Evolutionary conservation across 208 protist species (phyloP).

Genomic region (Naegleria lovaniensis): DNA sequence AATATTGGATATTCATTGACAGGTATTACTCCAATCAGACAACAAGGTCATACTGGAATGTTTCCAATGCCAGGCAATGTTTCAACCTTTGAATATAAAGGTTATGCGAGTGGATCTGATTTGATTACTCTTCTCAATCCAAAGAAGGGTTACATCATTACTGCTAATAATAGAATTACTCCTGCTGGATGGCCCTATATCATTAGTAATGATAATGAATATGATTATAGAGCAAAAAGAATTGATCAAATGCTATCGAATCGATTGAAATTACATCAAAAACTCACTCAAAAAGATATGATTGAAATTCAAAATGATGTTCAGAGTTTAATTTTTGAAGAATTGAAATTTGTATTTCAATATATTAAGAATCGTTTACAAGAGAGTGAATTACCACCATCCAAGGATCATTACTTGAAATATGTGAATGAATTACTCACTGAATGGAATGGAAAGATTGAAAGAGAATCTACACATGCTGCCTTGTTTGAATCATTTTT

Average conservation of each 20-base stretch:
- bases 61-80: not conserved
- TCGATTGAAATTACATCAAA: too few relatives aligned
- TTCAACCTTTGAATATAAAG: not conserved
- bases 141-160: not conserved
- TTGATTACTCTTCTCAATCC: not conserved
- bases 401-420: not conserved
- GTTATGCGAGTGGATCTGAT: not conserved
- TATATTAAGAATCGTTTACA: not conserved
- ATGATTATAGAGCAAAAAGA: not conserved
- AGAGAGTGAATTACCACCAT: not conserved
- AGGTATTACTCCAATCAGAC: not conserved
- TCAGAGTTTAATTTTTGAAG: not conserved
- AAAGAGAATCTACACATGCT: not conserved
- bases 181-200: not conserved
- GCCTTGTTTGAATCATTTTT: not conserved
- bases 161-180: constrained; percentile 7
- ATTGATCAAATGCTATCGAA: not conserved
- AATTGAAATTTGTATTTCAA: not conserved
- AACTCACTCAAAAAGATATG: not conserved
- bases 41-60: not conserved
- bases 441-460: not conserved
- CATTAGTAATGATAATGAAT: not conserved
- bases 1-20: not conserved
- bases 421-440: not conserved
- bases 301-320: not conserved